Percentiles rank a stretch among this genome's conserved stretches.
Evolutionary conservation across 1,284 basidiomycete species (phyloP).

Genomic region (Abortiporus biennis): DNA sequence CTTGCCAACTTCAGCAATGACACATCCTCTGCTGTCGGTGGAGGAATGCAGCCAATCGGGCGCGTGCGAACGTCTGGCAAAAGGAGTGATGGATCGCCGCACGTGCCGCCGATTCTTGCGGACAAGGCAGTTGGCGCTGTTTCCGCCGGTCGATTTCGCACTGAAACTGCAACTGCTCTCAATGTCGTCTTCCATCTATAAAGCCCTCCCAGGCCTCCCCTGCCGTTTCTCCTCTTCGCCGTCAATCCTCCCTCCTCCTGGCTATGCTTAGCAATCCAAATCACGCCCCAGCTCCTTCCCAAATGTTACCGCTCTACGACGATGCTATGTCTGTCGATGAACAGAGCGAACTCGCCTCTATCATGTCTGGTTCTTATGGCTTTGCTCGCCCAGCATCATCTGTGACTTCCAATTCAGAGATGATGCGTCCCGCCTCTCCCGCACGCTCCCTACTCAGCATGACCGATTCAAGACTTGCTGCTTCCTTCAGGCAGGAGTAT

Average conservation of each 20-base stretch:
- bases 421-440: conserved; percentile 57
- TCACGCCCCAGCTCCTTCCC: not conserved
- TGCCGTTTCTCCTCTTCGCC: conserved; percentile 2
- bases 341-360: conserved; percentile 29
- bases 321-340: conserved; percentile 17
- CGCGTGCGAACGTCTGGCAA: not conserved
- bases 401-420: conserved; percentile 29
- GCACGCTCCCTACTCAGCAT: conserved; percentile 62
- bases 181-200: not conserved
- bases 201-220: too few species aligned
- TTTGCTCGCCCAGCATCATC: conserved; percentile 38
- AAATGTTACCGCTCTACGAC: conserved; percentile 9
- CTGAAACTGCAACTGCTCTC: not conserved
- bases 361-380: conserved; percentile 27
- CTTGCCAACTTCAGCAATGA: too few species aligned
- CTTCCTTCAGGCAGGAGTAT: conserved; percentile 57
- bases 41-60: not conserved
- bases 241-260: not conserved
- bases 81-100: not conserved
- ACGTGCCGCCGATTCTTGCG: not conserved
- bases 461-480: conserved; percentile 53
- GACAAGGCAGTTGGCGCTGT: not conserved
- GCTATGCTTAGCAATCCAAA: not conserved
- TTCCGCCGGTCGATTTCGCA: not conserved
- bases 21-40: too few species aligned